phyloP scores from a whole-genome alignment of 23 red algal genomes.

The Cyanidioschyzon merolae region DNA sequence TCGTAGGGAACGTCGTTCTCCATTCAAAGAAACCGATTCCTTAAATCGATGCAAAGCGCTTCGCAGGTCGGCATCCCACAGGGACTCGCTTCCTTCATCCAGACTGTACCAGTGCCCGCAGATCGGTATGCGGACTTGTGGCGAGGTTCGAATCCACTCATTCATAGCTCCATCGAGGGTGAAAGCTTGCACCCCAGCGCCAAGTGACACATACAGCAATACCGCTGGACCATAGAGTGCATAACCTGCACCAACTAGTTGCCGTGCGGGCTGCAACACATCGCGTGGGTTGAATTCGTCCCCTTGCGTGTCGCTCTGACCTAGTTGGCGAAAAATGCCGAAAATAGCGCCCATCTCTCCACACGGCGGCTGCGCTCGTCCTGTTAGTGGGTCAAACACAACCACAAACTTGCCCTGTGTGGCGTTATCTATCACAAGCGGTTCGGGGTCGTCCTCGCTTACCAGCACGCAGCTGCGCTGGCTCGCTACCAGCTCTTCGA shows the following conservation, averaged over 20 bases:
- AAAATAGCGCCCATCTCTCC: conserved; percentile 94
- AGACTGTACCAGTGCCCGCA: conserved; percentile 63
- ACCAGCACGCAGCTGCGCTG: conserved; percentile 69
- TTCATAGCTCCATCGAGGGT: conserved; percentile 78
- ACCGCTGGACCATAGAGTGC: conserved; percentile 71
- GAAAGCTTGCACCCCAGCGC: conserved; percentile 80
- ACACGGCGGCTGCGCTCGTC: conserved; percentile 66
- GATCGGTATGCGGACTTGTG: conserved; percentile 62
- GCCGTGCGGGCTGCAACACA: conserved; percentile 83
- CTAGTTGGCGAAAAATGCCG: conserved; percentile 78
- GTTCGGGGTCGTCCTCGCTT: conserved; percentile 68
- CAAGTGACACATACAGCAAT: conserved; percentile 54
- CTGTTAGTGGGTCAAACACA: conserved; percentile 94
- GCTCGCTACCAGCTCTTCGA: conserved; percentile 55
- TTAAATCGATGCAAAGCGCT: conserved; percentile 75
- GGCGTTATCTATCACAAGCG: conserved; percentile 63
- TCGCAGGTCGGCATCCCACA: conserved; percentile 50
- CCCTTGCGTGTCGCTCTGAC: conserved; percentile 10
- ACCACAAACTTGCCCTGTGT: conserved; percentile 78
- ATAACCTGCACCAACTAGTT: conserved; percentile 87
- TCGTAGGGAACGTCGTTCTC: conserved; percentile 41
- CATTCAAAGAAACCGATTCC: conserved; percentile 48
- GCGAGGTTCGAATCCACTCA: conserved; percentile 73
- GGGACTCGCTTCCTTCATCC: conserved; percentile 63
- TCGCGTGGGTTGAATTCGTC: conserved; percentile 29